Evolutionary conservation across 306 rosid species (phyloP).

Genomic region (Luffa acutangula): DNA sequence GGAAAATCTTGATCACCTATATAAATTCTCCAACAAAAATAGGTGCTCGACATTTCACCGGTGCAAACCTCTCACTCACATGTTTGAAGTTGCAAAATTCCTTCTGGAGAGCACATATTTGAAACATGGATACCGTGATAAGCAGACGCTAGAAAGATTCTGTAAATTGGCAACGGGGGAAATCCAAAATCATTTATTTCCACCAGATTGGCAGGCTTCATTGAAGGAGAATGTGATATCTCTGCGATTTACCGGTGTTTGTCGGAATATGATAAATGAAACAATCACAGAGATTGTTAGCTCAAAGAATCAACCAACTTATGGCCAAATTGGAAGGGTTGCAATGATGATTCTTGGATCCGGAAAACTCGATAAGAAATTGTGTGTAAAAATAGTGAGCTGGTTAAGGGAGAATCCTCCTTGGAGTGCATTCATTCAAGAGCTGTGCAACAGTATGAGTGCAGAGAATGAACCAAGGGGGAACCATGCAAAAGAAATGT

Average conservation of each 20-base stretch:
- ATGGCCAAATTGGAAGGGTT: slow-evolving; percentile 41
- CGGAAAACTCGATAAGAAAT: slow-evolving; percentile 12
- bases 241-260: slow-evolving; percentile 26
- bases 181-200: slow-evolving; percentile 18
- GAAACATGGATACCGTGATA: background rate
- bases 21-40: slow-evolving; percentile 12
- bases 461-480: background rate
- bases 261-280: slow-evolving; percentile 17
- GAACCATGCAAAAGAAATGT: background rate
- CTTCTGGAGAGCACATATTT: slow-evolving; percentile 28
- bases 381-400: slow-evolving; percentile 5
- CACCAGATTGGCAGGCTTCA: slow-evolving; percentile 32
- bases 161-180: slow-evolving; percentile 12
- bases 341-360: slow-evolving; percentile 38
- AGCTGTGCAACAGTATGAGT: slow-evolving; percentile 9
- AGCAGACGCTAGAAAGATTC: slow-evolving; percentile 10
- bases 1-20: slow-evolving; percentile 29
- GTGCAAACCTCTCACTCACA: slow-evolving; percentile 24
- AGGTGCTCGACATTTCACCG: slow-evolving; percentile 8
- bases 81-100: slow-evolving; percentile 36
- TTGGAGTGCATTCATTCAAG: slow-evolving; percentile 39
- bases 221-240: slow-evolving; percentile 23
- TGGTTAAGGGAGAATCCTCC: slow-evolving; percentile 12
- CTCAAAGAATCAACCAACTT: slow-evolving; percentile 11
- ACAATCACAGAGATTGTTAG: slow-evolving; percentile 17